Evolutionary conservation across 1,139 yeast genomes (phyloP).

Genomic region (Kodamaea anthophila): DNA sequence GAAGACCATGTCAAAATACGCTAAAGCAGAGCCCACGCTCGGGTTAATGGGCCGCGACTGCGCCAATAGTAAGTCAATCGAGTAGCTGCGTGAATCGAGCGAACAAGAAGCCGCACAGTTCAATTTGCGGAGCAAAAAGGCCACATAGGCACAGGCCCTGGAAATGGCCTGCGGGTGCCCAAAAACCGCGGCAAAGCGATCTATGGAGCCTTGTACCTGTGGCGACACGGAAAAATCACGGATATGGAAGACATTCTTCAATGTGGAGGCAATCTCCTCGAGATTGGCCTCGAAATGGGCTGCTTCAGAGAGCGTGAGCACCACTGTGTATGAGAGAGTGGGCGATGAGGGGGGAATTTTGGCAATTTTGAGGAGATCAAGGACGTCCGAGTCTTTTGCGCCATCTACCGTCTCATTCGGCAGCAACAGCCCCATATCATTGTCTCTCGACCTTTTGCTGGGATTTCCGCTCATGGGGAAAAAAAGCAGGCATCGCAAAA

Average conservation of each 20-base stretch:
- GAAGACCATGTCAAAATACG: conserved; percentile 5
- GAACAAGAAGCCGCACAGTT: conserved; percentile 17
- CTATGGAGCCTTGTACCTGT: conserved; percentile 21
- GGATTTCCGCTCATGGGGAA: too few species aligned
- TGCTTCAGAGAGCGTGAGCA: conserved; percentile 25
- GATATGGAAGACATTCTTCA: conserved; percentile 13
- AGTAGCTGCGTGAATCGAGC: conserved; percentile 27
- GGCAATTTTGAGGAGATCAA: conserved; percentile 1
- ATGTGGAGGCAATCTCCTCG: conserved; percentile 9
- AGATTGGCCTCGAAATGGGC: conserved; percentile 14
- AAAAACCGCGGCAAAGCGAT: conserved; percentile 22
- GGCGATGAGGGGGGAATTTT: conserved; percentile 1
- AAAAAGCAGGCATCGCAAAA: conserved; percentile 7
- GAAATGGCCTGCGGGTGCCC: conserved; percentile 20
- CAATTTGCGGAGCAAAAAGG: conserved; percentile 22
- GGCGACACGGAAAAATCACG: conserved; percentile 18
- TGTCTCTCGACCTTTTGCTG: too few species aligned
- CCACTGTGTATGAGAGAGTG: conserved; percentile 13
- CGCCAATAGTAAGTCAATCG: conserved; percentile 5
- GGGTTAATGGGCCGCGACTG: conserved; percentile 3
- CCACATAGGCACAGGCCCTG: conserved; percentile 19
- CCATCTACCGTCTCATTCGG: too few species aligned
- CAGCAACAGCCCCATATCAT: too few species aligned
- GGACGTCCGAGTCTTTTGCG: too few species aligned
- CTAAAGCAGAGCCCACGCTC: conserved; percentile 4